Percentiles rank a stretch among this genome's conserved stretches.
phyloP scores from a whole-genome alignment of 2,329 filamentous ascomycete species.

The Colletotrichum siamense region DNA sequence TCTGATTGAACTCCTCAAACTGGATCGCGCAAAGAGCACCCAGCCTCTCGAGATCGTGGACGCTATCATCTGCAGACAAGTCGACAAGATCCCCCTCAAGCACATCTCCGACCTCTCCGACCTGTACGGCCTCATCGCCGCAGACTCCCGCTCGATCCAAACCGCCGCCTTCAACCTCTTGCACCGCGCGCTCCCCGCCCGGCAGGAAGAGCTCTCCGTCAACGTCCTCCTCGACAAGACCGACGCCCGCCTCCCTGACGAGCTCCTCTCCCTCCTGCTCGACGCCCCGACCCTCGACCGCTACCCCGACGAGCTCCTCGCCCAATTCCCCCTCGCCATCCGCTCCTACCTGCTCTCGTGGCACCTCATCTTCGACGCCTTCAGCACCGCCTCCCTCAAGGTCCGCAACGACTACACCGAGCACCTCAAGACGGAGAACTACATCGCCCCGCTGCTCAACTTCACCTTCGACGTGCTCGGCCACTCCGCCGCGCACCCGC shows the following conservation, averaged over 20 bases:
- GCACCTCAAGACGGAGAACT: conserved; percentile 76
- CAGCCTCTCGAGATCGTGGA: conserved; percentile 80
- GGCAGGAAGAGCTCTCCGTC: conserved; percentile 83
- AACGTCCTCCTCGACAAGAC: conserved; percentile 75
- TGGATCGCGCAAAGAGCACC: conserved; percentile 50
- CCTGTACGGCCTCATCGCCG: conserved; percentile 78
- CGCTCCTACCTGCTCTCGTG: conserved; percentile 87
- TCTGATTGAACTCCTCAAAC: conserved; percentile 68
- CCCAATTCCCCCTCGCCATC: conserved; percentile 71
- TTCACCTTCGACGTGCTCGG: conserved; percentile 88
- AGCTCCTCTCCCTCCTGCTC: conserved; percentile 82
- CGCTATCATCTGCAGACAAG: conserved; percentile 71
- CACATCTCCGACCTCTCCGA: conserved; percentile 69
- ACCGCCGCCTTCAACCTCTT: conserved; percentile 81
- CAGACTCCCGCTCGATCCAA: conserved; percentile 77
- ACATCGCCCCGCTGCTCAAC: conserved; percentile 72
- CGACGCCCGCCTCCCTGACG: conserved; percentile 78
- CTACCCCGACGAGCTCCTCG: conserved; percentile 69
- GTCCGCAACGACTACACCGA: conserved; percentile 83
- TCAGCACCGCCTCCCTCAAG: conserved; percentile 77
- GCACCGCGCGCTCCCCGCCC: conserved; percentile 77
- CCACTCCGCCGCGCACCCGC: conserved; percentile 73
- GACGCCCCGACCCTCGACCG: conserved; percentile 76
- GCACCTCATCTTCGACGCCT: conserved; percentile 89
- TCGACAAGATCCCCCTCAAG: conserved; percentile 67